phyloP scores from a whole-genome alignment of 805 yeast species.

The Saccharomycopsis sp. region DNA sequence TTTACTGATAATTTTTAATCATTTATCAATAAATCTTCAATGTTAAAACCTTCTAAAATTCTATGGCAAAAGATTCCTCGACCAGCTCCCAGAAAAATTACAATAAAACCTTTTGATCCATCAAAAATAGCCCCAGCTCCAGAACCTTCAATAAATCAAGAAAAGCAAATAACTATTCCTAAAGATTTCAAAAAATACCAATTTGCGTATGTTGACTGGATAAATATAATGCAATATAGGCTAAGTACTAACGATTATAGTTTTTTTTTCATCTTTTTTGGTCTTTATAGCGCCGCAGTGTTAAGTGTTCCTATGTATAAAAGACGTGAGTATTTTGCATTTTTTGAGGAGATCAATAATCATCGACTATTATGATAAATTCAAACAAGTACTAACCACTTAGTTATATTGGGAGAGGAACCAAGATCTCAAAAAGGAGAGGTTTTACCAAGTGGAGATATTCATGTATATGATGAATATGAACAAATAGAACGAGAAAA shows the following conservation, averaged over 20 bases:
- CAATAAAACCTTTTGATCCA: too few relatives aligned
- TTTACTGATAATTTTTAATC: too few relatives aligned
- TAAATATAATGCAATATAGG: background rate
- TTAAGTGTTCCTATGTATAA: conserved; percentile 10
- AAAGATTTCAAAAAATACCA: conserved; percentile 7
- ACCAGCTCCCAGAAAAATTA: too few relatives aligned
- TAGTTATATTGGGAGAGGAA: conserved; percentile 31
- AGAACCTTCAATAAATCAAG: too few relatives aligned
- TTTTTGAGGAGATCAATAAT: background rate
- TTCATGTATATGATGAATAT: conserved; percentile 32
- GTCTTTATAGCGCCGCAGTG: background rate
- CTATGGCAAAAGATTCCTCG: too few relatives aligned
- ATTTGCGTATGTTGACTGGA: conserved; percentile 20
- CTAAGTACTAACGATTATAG: background rate
- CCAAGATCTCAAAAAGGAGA: conserved; percentile 37
- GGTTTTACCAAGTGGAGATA: conserved; percentile 33
- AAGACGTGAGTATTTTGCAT: conserved; percentile 9
- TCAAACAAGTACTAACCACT: too few relatives aligned
- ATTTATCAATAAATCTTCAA: too few relatives aligned
- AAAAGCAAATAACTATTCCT: too few relatives aligned
- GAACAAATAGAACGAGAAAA: conserved; percentile 30
- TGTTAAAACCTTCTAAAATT: too few relatives aligned
- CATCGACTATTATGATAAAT: background rate
- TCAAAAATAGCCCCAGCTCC: too few relatives aligned
- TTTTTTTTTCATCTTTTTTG: background rate